Evolutionary conservation across 176 grass and related monocot species (phyloP), one percentile per base, ranked within the genome.

Genomic region (Calamus simplicifolius): DNA sequence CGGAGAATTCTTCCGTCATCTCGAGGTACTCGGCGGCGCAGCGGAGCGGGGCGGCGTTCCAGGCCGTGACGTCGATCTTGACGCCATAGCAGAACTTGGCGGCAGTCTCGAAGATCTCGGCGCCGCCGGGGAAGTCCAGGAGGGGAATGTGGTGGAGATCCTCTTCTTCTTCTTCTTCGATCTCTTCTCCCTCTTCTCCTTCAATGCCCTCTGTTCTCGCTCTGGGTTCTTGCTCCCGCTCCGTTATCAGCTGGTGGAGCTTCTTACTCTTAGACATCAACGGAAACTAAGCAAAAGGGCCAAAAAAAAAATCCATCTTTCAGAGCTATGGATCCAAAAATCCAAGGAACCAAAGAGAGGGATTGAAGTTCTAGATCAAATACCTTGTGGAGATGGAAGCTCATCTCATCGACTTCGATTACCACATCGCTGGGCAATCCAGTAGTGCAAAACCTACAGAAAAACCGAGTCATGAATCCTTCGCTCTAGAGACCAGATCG

Each of bases 31-130:
- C 84, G 15, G 94, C 88, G 10, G 88, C 84, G 81, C 94, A 98
- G 51, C 78, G 81, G 18, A 98, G 78, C 29, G 85, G 88, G 19
- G 73, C 77, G 31, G 81, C 82, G 18, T 83, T 93, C 43, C 65
- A 52, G 48, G 88, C 68, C 25, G 94, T 93, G 54, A 98, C 83
- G 64, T 93, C 88, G 10, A 98, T 83, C 72, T 93, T 98, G 15
- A 93, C 85, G 62, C 88, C 94, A 63, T 98, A 98, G 81, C 94
- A 98, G 77, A 98, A 98, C 73, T 98, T 98, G 62, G 94, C 88
- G 23, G 94, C 84, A 3, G 72, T 66, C 82, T 93, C 94, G 67
- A 93, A 98, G 19, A 75, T 81, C 72, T 89, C 94, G 17, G 70
- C 72, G 29, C 88, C 85, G 58, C 88, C 87, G 25, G 88, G 88